A percentile compares a stretch with the other conserved stretches of the same genome.
phyloP scores from a whole-genome alignment of 2,329 filamentous ascomycete genomes.

The Cadophora malorum region DNA sequence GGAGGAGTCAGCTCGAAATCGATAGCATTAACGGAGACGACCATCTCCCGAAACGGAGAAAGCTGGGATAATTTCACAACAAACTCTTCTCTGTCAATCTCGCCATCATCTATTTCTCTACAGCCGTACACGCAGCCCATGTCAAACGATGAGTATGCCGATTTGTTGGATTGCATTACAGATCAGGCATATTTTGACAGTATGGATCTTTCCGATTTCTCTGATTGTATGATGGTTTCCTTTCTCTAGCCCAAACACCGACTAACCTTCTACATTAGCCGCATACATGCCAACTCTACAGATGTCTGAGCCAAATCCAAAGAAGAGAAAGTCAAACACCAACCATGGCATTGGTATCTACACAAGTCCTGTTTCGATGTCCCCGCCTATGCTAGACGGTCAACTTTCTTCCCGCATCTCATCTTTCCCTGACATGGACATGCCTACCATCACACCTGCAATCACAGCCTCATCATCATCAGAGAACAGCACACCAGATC shows the following conservation, averaged over 20 bases:
- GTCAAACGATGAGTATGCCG: slow-evolving; percentile 26
- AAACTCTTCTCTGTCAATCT: slow-evolving; percentile 11
- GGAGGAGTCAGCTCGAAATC: slow-evolving; percentile 17
- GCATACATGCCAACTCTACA: slow-evolving; percentile 18
- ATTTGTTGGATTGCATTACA: slow-evolving; percentile 27
- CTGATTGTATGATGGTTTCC: slow-evolving; percentile 22
- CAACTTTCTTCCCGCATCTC: slow-evolving; percentile 23
- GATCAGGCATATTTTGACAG: slow-evolving; percentile 28
- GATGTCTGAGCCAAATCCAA: slow-evolving; percentile 22
- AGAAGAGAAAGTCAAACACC: slow-evolving; percentile 25
- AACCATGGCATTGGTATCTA: slow-evolving; percentile 14
- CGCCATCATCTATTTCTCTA: slow-evolving; percentile 18
- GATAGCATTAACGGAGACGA: slow-evolving; percentile 19
- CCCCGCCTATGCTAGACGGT: slow-evolving; percentile 15
- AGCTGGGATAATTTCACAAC: slow-evolving; percentile 16
- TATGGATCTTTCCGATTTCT: slow-evolving; percentile 27
- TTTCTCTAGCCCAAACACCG: neutral
- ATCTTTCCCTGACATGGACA: slow-evolving; percentile 28
- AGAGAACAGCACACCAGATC: slow-evolving; percentile 19
- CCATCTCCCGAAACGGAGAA: slow-evolving; percentile 10
- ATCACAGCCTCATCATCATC: slow-evolving; percentile 19
- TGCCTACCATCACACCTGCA: slow-evolving; percentile 21
- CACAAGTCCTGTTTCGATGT: slow-evolving; percentile 17
- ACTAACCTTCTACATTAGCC: slow-evolving; percentile 16
- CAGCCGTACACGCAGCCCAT: slow-evolving; percentile 22